Conservation (phyloP, 2,329 filamentous ascomycete species). For the Neoarthrinium moseri region DNA sequence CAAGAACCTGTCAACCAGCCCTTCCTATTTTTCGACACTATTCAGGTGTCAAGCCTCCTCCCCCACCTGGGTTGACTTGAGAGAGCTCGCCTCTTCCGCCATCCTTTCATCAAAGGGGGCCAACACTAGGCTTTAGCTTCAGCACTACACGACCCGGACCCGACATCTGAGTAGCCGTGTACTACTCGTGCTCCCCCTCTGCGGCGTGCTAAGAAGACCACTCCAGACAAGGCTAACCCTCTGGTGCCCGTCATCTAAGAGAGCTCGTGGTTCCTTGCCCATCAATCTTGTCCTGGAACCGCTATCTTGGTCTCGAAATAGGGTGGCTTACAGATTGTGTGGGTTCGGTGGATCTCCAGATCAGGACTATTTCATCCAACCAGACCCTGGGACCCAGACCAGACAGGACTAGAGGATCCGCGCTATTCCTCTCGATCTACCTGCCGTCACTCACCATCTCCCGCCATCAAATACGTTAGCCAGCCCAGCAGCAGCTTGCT, state of each 20-base stretch:
- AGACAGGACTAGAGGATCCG: slow-evolving; percentile 25
- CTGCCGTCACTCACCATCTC: slow-evolving; percentile 26
- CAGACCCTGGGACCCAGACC: slow-evolving; percentile 20
- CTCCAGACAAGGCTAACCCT: background rate
- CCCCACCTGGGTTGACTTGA: background rate
- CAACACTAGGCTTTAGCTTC: slow-evolving; percentile 4
- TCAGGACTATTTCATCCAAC: slow-evolving; percentile 27
- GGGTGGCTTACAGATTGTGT: slow-evolving; percentile 14
- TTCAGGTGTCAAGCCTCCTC: background rate
- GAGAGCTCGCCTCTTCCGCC: background rate
- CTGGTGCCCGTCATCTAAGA: slow-evolving; percentile 7
- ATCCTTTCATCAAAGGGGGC: background rate
- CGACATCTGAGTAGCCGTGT: slow-evolving; percentile 2
- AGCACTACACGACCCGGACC: slow-evolving; percentile 1
- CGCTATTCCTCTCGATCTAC: slow-evolving; percentile 30
- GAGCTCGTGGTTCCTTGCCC: slow-evolving; percentile 1
- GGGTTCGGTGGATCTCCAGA: slow-evolving; percentile 19
- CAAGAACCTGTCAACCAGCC: background rate
- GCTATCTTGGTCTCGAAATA: slow-evolving; percentile 6
- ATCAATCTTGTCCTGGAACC: background rate
- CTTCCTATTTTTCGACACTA: slow-evolving; percentile 3
- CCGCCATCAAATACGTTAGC: slow-evolving; percentile 36
- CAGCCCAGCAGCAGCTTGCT: slow-evolving; percentile 31
- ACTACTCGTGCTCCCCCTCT: slow-evolving; percentile 5
- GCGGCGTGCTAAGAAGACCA: too few species aligned